Conservation (phyloP, 2,329 filamentous ascomycete species). For the Colletotrichum sp. region DNA sequence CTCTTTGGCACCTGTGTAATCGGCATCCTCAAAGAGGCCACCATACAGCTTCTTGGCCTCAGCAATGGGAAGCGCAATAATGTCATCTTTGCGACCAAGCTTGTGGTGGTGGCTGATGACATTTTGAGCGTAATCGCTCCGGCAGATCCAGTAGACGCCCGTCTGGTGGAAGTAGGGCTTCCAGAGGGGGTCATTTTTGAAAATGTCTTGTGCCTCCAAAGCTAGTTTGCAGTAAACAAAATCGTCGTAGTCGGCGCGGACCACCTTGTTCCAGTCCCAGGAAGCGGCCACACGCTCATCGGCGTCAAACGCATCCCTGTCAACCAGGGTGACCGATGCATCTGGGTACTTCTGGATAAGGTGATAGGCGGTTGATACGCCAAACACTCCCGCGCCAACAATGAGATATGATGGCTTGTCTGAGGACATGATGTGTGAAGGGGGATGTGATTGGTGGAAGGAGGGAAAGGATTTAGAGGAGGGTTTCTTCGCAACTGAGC, state of each 20-base stretch:
- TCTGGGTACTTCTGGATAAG: constrained; percentile 56
- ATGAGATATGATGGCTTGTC: constrained; percentile 54
- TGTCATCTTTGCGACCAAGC: constrained; percentile 43
- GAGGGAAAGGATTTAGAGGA: not conserved
- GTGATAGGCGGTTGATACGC: constrained; percentile 69
- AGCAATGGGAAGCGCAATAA: constrained; percentile 49
- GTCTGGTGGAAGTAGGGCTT: constrained; percentile 62
- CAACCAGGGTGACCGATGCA: constrained; percentile 60
- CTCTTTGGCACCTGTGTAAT: constrained; percentile 63
- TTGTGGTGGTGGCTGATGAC: constrained; percentile 60
- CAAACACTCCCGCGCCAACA: constrained; percentile 70
- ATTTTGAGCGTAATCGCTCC: constrained; percentile 52
- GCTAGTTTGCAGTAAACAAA: constrained; percentile 68
- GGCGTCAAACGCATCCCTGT: constrained; percentile 58
- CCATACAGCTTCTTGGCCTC: constrained; percentile 56
- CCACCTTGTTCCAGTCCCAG: constrained; percentile 76
- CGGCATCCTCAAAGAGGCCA: constrained; percentile 64
- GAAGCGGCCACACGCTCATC: constrained; percentile 62
- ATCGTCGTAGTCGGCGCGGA: constrained; percentile 73
- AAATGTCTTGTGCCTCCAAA: constrained; percentile 69
- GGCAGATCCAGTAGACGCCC: constrained; percentile 63
- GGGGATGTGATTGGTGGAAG: not conserved
- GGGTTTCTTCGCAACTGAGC: not conserved
- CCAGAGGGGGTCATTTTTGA: constrained; percentile 62
- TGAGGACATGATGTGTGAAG: constrained; percentile 1